Conservation (phyloP, 495 filamentous ascomycete species). For the Trichoderma reesei region DNA sequence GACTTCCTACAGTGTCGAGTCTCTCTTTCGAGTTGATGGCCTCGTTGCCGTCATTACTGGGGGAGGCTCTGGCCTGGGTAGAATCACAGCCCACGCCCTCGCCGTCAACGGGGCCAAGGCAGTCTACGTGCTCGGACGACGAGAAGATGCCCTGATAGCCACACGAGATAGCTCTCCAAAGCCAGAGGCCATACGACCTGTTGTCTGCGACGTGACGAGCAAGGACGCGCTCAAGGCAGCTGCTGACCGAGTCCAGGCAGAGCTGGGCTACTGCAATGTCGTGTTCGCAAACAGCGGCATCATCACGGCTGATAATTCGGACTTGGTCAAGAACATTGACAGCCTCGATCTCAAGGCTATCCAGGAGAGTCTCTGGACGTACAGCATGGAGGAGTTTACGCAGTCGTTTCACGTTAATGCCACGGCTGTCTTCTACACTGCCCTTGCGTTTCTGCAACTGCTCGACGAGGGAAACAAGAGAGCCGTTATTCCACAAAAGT, state of each 20-base stretch:
- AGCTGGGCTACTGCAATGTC: constrained; percentile 47
- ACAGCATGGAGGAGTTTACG: constrained; percentile 42
- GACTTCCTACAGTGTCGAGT: background rate
- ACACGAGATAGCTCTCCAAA: constrained; percentile 22
- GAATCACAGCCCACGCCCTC: constrained; percentile 55
- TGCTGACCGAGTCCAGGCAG: constrained; percentile 33
- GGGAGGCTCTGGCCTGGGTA: constrained; percentile 52
- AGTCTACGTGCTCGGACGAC: constrained; percentile 61
- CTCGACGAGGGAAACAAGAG: constrained; percentile 21
- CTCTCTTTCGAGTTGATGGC: background rate
- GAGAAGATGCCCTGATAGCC: constrained; percentile 39
- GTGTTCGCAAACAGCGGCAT: constrained; percentile 56
- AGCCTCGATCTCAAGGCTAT: constrained; percentile 32
- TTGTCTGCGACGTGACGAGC: constrained; percentile 56
- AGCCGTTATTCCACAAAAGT: constrained; percentile 36
- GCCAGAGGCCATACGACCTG: constrained; percentile 38
- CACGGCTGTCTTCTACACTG: constrained; percentile 50
- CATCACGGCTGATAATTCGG: constrained; percentile 26
- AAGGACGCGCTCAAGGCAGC: constrained; percentile 50
- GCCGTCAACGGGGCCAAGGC: constrained; percentile 52
- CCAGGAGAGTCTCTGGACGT: constrained; percentile 25
- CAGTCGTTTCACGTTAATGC: constrained; percentile 48
- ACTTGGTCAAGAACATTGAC: constrained; percentile 17
- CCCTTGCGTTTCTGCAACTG: constrained; percentile 54
- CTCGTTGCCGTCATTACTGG: constrained; percentile 44